These are phyloP conservation scores for Phlyctochytrium planicorne DNA, from an alignment of 192 early-diverging fungal species.

Conservation along the genomic window DNA sequence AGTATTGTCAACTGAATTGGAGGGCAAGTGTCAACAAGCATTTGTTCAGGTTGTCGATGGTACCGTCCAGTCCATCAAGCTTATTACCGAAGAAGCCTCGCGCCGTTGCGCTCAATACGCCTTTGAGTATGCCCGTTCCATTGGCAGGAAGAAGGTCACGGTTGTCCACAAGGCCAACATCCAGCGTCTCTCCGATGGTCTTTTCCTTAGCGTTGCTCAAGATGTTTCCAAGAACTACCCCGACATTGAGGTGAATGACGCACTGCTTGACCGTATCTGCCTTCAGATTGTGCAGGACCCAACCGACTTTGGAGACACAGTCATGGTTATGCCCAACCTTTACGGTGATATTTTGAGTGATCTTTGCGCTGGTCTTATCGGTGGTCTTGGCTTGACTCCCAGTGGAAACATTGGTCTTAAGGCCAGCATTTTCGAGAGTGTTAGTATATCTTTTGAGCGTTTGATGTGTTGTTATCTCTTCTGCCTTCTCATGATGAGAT, in stretches of 20 bases:
- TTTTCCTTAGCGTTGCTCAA: conserved; percentile 91
- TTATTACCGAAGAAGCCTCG: conserved; percentile 95
- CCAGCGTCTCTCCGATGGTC: conserved; percentile 90
- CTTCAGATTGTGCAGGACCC: conserved; percentile 95
- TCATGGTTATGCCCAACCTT: conserved; percentile 99
- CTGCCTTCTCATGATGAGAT: background rate
- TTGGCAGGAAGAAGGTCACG: conserved; percentile 90
- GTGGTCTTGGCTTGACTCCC: conserved; percentile 96
- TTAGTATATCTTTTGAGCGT: conserved; percentile 29
- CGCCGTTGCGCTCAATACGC: conserved; percentile 91
- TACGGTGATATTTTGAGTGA: conserved; percentile 99
- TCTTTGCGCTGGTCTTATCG: conserved; percentile 96
- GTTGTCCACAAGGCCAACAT: conserved; percentile 96
- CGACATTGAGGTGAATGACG: conserved; percentile 85
- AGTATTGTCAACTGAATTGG: background rate
- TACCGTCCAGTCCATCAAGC: conserved; percentile 98
- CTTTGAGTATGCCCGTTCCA: conserved; percentile 86
- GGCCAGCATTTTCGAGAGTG: conserved; percentile 96
- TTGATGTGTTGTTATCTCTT: conserved; percentile 1
- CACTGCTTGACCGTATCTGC: conserved; percentile 93
- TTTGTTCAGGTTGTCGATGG: conserved; percentile 78
- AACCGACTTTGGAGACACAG: conserved; percentile 80
- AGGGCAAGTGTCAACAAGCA: conserved; percentile 8
- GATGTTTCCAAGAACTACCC: conserved; percentile 92
- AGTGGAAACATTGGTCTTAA: conserved; percentile 98